These are phyloP conservation scores for Pseudocercospora vitis DNA, from an alignment of 2,329 filamentous ascomycete genomes.

Conservation along the genomic window DNA sequence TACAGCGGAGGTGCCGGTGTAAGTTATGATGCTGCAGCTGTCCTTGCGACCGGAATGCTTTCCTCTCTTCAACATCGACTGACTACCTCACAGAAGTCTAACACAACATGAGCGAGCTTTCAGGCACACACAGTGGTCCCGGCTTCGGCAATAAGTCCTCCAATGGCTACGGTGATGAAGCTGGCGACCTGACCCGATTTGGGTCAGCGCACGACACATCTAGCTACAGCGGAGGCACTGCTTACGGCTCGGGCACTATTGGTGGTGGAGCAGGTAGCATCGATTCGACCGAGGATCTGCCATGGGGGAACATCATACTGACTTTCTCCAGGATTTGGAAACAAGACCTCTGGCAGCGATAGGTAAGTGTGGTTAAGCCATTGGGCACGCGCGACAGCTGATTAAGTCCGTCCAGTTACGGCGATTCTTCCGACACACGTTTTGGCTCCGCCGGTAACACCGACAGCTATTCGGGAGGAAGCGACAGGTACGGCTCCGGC, in stretches of 20 bases:
- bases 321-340: conserved; percentile 6
- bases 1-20: conserved; percentile 15
- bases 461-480: conserved; percentile 6
- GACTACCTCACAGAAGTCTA: conserved; percentile 4
- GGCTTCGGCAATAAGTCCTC: conserved; percentile 8
- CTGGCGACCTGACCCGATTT: conserved; percentile 5
- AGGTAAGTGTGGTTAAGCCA: neutral
- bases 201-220: conserved; percentile 2
- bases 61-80: conserved; percentile 1
- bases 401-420: neutral
- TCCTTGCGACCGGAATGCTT: neutral
- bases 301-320: neutral
- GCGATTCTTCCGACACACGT: conserved; percentile 9
- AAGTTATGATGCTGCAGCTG: neutral
- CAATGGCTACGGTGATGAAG: conserved; percentile 14
- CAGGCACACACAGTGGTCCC: conserved; percentile 4
- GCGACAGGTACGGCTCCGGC: conserved; percentile 9
- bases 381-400: neutral
- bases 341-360: conserved; percentile 12
- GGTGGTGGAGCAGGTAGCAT: conserved; percentile 18
- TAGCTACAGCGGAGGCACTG: conserved; percentile 11
- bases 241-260: conserved; percentile 19
- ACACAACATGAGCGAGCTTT: conserved; percentile 4
- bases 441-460: conserved; percentile 9
- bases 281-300: neutral